Percentiles rank a stretch among this genome's conserved stretches.
These are phyloP conservation scores for Sugiyamaella novakii DNA, from an alignment of 1,139 yeast genomes.

Conservation along the genomic window DNA sequence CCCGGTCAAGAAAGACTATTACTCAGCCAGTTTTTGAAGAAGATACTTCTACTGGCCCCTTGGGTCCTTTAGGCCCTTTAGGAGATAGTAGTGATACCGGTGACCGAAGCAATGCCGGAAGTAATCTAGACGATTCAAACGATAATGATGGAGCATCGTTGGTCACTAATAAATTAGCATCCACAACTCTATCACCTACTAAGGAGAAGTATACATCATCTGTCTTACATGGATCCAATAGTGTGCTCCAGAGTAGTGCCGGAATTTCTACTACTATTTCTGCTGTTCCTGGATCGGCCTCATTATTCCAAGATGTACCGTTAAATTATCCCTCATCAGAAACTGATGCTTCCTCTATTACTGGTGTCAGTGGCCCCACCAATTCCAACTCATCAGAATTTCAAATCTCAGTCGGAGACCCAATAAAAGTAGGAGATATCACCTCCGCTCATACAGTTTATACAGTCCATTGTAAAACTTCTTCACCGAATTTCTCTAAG, in stretches of 20 bases:
- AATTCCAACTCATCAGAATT: conserved; percentile 32
- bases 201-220: not conserved
- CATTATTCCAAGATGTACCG: conserved; percentile 25
- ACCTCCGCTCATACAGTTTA: conserved; percentile 89
- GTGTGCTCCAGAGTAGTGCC: too few species aligned
- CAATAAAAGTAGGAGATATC: conserved; percentile 86
- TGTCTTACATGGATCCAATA: conserved; percentile 7
- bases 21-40: conserved; percentile 25
- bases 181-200: conserved; percentile 8
- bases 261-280: not conserved
- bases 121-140: conserved; percentile 4
- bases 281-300: conserved; percentile 4
- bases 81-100: conserved; percentile 10
- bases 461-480: conserved; percentile 64
- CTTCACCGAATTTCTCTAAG: conserved; percentile 44
- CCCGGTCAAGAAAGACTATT: conserved; percentile 24
- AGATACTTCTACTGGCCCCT: conserved; percentile 23
- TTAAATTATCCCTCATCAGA: conserved; percentile 16
- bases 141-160: conserved; percentile 9
- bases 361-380: not conserved
- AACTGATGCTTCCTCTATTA: conserved; percentile 7
- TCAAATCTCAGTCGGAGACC: conserved; percentile 82
- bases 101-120: not conserved
- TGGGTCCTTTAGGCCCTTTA: conserved; percentile 25
- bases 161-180: conserved; percentile 9